These are phyloP conservation scores for Nicotiana rustica DNA, from an alignment of 305 asterid species.

Conservation along the genomic window DNA sequence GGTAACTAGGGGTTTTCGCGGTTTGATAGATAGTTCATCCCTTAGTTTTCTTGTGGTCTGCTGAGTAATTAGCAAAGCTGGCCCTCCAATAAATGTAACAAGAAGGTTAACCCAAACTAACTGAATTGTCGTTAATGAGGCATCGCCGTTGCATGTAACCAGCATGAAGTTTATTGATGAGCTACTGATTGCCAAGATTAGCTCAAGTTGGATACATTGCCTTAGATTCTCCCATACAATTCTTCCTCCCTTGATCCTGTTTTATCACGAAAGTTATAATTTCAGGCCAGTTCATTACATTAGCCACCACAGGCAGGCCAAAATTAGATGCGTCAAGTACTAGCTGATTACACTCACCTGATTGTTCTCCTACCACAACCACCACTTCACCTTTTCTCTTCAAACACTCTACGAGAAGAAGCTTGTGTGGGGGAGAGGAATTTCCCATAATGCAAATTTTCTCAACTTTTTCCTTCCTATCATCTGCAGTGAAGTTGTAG, in stretches of 20 bases:
- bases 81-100: conserved; percentile 43
- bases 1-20: conserved; percentile 38
- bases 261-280: conserved; percentile 14
- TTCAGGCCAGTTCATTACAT: conserved; percentile 42
- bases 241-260: conserved; percentile 40
- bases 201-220: conserved; percentile 46
- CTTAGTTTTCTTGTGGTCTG: neutral
- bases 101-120: conserved; percentile 49
- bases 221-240: conserved; percentile 40
- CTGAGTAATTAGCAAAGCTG: conserved; percentile 42
- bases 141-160: conserved; percentile 36
- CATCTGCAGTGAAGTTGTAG: conserved; percentile 28
- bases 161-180: conserved; percentile 42
- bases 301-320: conserved; percentile 44
- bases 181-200: conserved; percentile 39
- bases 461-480: conserved; percentile 20
- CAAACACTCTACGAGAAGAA: conserved; percentile 38
- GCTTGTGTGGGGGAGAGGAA: conserved; percentile 40
- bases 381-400: conserved; percentile 44
- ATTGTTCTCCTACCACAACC: conserved; percentile 43
- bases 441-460: conserved; percentile 42
- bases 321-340: conserved; percentile 48
- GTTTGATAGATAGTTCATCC: neutral
- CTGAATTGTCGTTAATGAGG: conserved; percentile 42
- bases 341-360: conserved; percentile 37